phyloP scores from a whole-genome alignment of 805 yeast genomes.

The Candida pseudoglaebosa region DNA sequence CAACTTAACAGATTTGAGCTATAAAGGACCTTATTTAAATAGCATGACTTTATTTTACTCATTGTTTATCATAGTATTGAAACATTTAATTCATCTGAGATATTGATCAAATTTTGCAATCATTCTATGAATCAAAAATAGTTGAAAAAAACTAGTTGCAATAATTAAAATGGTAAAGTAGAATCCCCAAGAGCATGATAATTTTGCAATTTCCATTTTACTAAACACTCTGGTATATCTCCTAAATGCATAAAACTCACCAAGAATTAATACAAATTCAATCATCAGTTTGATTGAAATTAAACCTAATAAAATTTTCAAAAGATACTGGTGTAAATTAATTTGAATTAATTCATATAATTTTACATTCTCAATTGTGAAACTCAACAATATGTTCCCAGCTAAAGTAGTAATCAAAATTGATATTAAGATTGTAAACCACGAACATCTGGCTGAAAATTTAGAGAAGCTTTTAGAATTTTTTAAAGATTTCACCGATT shows the following conservation, averaged over 20 bases:
- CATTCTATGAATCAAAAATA: slow-evolving; percentile 1
- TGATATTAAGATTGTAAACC: slow-evolving; percentile 10
- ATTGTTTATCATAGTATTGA: too few species aligned
- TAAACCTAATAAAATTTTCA: slow-evolving; percentile 1
- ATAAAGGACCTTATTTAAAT: neutral
- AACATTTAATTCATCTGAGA: neutral
- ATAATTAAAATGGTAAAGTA: slow-evolving; percentile 1
- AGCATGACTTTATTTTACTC: neutral
- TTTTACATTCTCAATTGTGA: slow-evolving; percentile 1
- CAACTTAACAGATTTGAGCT: neutral
- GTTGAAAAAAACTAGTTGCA: neutral
- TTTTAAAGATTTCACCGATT: slow-evolving; percentile 11
- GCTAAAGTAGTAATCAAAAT: slow-evolving; percentile 7
- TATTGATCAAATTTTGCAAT: neutral
- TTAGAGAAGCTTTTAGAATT: slow-evolving; percentile 9
- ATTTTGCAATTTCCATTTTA: neutral
- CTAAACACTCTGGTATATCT: neutral
- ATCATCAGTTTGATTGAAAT: neutral
- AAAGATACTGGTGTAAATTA: slow-evolving; percentile 1
- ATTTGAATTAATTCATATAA: slow-evolving; percentile 1
- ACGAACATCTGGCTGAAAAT: slow-evolving; percentile 7
- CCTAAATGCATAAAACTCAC: neutral
- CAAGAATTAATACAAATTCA: neutral
- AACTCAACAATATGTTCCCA: neutral
- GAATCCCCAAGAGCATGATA: slow-evolving; percentile 3